These are phyloP conservation scores for Filobasidium uniguttulatum DNA, from an alignment of 1,284 basidiomycete species.

Conservation along the genomic window DNA sequence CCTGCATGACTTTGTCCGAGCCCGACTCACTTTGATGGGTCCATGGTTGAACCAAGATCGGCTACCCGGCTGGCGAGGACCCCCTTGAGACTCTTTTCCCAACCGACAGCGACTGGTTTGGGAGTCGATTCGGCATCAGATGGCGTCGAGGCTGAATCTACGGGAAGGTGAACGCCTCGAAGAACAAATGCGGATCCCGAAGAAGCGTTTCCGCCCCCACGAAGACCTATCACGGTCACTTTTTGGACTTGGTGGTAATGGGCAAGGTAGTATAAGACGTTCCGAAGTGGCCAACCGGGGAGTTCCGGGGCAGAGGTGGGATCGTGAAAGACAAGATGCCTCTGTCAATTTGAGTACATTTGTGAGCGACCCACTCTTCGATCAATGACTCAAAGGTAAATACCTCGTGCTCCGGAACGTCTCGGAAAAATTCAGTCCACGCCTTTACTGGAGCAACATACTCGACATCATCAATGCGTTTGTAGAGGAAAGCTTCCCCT, in stretches of 20 bases:
- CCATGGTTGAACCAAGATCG: constrained; percentile 90
- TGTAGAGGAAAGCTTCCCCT: constrained; percentile 10
- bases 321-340: constrained; percentile 65
- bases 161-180: constrained; percentile 3
- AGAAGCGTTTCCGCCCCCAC: constrained; percentile 35
- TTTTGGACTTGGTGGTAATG: constrained; percentile 41
- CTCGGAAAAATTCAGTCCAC: constrained; percentile 46
- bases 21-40: constrained; percentile 49
- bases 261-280: constrained; percentile 69
- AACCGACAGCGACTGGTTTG: constrained; percentile 64
- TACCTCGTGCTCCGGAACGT: constrained; percentile 38
- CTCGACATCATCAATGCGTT: background rate
- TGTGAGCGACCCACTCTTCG: too few relatives aligned
- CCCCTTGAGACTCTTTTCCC: constrained; percentile 73
- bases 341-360: constrained; percentile 38
- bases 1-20: constrained; percentile 8
- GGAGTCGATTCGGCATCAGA: constrained; percentile 6
- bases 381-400: constrained; percentile 1
- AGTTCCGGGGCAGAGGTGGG: constrained; percentile 63
- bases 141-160: background rate
- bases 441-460: constrained; percentile 5
- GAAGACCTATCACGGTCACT: constrained; percentile 61
- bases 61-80: constrained; percentile 79
- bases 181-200: constrained; percentile 12
- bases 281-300: constrained; percentile 90